Evolutionary conservation across 1,284 basidiomycete species (phyloP).

Genomic region (Ustilago trichophora): DNA sequence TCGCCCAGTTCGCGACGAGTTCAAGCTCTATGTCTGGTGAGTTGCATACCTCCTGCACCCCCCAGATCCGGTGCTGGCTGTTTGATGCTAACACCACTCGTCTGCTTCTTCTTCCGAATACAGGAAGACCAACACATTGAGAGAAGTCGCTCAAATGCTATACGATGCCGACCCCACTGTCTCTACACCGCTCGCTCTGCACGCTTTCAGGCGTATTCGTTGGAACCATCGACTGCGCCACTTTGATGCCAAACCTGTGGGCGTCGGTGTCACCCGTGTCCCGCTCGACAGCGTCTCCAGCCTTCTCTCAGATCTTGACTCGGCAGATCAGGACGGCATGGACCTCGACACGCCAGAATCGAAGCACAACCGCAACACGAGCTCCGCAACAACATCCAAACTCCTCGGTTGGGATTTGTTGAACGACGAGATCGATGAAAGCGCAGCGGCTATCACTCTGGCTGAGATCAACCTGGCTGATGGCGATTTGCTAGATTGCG

Average conservation of each 20-base stretch:
- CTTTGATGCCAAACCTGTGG: constrained; percentile 26
- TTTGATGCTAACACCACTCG: too few relatives aligned
- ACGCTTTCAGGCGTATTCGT: constrained; percentile 49
- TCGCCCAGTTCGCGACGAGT: constrained; percentile 28
- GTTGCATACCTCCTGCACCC: too few relatives aligned
- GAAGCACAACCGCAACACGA: background rate
- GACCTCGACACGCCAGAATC: constrained; percentile 12
- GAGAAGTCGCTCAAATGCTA: constrained; percentile 53
- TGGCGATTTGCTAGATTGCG: constrained; percentile 49
- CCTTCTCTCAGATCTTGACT: constrained; percentile 29
- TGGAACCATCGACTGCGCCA: constrained; percentile 9
- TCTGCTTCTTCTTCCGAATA: too few relatives aligned
- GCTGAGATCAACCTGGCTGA: constrained; percentile 27
- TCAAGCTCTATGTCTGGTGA: constrained; percentile 54
- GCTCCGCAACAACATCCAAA: background rate
- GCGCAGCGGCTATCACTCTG: constrained; percentile 37
- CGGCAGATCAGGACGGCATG: background rate
- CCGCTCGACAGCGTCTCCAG: constrained; percentile 18
- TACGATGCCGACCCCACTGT: constrained; percentile 44
- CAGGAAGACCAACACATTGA: constrained; percentile 57
- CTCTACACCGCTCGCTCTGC: constrained; percentile 43
- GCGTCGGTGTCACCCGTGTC: constrained; percentile 49
- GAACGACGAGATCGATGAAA: constrained; percentile 29
- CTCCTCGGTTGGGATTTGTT: constrained; percentile 22
- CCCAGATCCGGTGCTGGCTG: too few relatives aligned